Base-by-base conservation (phyloP, 257 asterid species). In the Handroanthus guayacan region DNA sequence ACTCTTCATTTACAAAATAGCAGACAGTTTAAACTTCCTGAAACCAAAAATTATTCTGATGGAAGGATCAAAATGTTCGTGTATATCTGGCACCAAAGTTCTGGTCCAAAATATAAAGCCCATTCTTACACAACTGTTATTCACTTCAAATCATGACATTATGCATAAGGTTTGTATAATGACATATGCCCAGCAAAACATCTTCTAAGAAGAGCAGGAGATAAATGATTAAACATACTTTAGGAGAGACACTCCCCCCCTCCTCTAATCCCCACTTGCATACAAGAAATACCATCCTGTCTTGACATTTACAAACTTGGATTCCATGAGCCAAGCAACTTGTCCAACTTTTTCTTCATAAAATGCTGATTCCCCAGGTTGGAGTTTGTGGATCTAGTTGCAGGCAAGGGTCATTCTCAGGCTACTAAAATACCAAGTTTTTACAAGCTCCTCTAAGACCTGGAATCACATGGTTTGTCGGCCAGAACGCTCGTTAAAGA, bases 401-500 rank as follows among this genome's bases (percentile, higher is more conserved):
- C 54, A 9, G 48, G 54, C 37, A 25, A 25, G 31, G 69, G 18
- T 62, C 69, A 51, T 25, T 60, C 71, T 38, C 41, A 11, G 54
- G 50, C 56, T 47, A 65, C 36, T 57, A 37, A 45, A 78, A 65
- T 25, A 65, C 9, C 62, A 20, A 48, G 47, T 9, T 36, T 62
- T 16, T 4, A 12, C 51, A 79, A 56, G 44, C 25, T 18, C 66
- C 10, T 50, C 39, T 39, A 56, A 20, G 17, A 54, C 39, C 9
- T 48, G 16, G 55, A 69, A 39, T 48, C 8, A 60, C 31, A 43
- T 17, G 56, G 65, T 55, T 8, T 62, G 71, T 55, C 11, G 51
- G 65, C 48, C 65, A 79, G 3, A 25, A 56, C 34, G 62, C 63
- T 52, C 69, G 51, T 66, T 25, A 72, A 57, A 65, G 57, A 20